A percentile compares a stretch with the other conserved stretches of the same genome.
Conservation (phyloP, 495 filamentous ascomycete species). For the Aspergillus mulundensis region DNA sequence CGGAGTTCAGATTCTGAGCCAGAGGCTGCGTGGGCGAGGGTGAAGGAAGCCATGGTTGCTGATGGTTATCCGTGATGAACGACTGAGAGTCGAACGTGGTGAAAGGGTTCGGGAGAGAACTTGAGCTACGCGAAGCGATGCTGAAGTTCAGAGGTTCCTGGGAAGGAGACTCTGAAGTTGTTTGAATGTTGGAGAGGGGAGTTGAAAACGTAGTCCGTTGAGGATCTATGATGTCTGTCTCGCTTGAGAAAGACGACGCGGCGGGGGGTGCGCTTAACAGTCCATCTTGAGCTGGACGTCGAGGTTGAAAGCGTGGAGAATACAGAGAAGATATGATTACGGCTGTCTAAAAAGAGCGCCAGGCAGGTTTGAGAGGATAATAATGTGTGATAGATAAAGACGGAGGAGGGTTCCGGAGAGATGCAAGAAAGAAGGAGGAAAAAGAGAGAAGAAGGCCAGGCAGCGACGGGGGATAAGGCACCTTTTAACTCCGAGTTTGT, state of each 20-base stretch:
- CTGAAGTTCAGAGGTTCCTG: conserved; percentile 55
- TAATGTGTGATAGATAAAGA: too few species aligned
- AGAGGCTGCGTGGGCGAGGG: conserved; percentile 43
- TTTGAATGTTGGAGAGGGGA: conserved; percentile 40
- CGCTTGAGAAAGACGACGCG: conserved; percentile 38
- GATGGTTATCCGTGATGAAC: conserved; percentile 62
- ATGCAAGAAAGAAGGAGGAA: conserved; percentile 1
- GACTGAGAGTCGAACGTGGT: conserved; percentile 52
- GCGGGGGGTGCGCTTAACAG: conserved; percentile 42
- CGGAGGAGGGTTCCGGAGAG: too few species aligned
- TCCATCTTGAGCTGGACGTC: conserved; percentile 43
- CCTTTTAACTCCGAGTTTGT: conserved; percentile 34
- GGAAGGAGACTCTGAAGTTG: conserved; percentile 43
- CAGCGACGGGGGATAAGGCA: conserved; percentile 39
- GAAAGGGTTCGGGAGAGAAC: conserved; percentile 43
- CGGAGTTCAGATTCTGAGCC: conserved; percentile 45
- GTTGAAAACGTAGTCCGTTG: conserved; percentile 29
- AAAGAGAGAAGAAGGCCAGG: conserved; percentile 24
- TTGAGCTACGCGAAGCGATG: conserved; percentile 50
- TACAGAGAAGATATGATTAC: conserved; percentile 31
- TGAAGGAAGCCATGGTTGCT: conserved; percentile 60
- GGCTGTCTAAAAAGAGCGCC: not conserved
- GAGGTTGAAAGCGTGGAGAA: conserved; percentile 21
- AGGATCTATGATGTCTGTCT: conserved; percentile 51
- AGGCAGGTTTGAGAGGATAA: not conserved